phyloP scores from a whole-genome alignment of 2,329 filamentous ascomycete species.

The Emmonsia crescens region DNA sequence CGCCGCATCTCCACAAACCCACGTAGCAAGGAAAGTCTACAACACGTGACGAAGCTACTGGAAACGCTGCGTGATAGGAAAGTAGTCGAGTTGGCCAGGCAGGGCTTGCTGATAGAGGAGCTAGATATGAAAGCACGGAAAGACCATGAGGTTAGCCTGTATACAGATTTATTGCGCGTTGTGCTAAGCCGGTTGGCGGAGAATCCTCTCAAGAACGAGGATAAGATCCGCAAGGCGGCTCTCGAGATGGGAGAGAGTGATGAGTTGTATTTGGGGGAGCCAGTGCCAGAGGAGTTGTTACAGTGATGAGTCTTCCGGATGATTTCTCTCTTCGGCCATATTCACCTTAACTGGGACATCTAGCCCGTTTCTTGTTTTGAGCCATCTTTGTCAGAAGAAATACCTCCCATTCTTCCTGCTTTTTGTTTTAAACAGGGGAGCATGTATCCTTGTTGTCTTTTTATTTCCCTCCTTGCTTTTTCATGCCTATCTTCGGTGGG shows the following conservation, averaged over 20 bases:
- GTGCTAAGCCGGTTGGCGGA: slow-evolving; percentile 27
- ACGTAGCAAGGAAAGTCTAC: slow-evolving; percentile 35
- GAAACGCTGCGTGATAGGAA: slow-evolving; percentile 32
- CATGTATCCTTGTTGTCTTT: not conserved
- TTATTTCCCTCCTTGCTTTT: not conserved
- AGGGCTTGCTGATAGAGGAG: slow-evolving; percentile 25
- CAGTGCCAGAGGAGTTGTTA: slow-evolving; percentile 3
- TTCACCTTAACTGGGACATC: not conserved
- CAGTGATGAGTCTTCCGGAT: not conserved
- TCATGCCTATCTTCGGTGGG: not conserved
- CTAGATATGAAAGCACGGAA: slow-evolving; percentile 28
- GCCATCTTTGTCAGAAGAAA: not conserved
- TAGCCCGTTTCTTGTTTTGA: not conserved
- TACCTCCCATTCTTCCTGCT: not conserved
- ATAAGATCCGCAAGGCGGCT: slow-evolving; percentile 25
- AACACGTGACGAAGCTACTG: slow-evolving; percentile 35
- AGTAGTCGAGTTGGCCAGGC: slow-evolving; percentile 20
- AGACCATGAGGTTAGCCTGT: slow-evolving; percentile 33
- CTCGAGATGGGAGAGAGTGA: slow-evolving; percentile 27
- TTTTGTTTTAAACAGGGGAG: not conserved
- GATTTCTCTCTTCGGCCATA: too few relatives aligned
- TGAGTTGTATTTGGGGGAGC: slow-evolving; percentile 21
- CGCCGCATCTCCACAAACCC: slow-evolving; percentile 32
- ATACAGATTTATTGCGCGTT: slow-evolving; percentile 31
- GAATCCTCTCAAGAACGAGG: slow-evolving; percentile 22